A percentile compares a stretch with the other conserved stretches of the same genome.
phyloP scores from a whole-genome alignment of 441 rosid species.

The Erodium chrysanthum region DNA sequence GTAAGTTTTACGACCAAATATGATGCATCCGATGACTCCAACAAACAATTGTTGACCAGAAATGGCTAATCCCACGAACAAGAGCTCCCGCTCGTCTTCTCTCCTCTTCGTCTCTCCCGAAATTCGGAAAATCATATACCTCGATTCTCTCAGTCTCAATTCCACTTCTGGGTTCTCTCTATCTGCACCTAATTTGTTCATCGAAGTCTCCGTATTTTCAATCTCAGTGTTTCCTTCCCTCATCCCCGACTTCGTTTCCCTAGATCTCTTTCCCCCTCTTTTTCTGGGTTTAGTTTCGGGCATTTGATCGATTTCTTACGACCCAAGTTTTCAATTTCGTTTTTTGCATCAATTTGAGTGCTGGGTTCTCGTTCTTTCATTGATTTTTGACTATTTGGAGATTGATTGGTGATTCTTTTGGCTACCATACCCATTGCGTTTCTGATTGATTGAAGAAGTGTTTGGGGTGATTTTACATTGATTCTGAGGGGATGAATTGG shows the following conservation, averaged over 20 bases:
- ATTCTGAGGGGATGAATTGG: not conserved
- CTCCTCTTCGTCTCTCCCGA: not conserved
- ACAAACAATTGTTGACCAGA: no score
- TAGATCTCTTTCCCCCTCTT: not conserved
- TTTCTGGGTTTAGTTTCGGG: not conserved
- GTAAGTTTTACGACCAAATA: no score
- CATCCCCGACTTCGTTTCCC: not conserved
- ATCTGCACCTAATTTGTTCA: not conserved
- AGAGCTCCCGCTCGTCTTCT: not conserved
- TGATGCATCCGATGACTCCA: no score
- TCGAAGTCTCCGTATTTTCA: not conserved
- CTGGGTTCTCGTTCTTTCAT: not conserved
- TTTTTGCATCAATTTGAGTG: not conserved
- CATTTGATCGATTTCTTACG: not conserved
- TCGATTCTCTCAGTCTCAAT: not conserved
- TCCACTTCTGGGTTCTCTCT: not conserved
- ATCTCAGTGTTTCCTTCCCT: not conserved
- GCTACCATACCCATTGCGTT: not conserved
- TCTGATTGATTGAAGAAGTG: not conserved
- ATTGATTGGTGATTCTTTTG: not conserved
- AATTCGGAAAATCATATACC: not conserved
- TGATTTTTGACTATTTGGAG: constrained; percentile 2
- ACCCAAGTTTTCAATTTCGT: not conserved
- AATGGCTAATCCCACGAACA: no score
- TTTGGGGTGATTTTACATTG: not conserved